Conservation (phyloP, 371 early-diverging fungal species). For the Apophysomyces elegans region DNA sequence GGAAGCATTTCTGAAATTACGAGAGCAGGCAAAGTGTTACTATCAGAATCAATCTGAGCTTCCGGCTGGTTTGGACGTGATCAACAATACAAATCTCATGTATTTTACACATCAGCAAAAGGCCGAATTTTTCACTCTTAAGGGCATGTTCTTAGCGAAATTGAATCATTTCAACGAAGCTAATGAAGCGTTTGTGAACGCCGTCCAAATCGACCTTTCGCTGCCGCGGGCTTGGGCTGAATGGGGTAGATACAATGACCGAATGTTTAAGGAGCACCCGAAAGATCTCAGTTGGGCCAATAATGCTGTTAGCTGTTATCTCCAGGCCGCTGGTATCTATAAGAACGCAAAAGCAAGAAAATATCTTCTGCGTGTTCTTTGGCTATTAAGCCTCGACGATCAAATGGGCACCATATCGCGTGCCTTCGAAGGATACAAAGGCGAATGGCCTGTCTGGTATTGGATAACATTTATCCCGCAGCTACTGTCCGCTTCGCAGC, state of each 20-base stretch:
- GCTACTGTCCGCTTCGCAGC: conserved; percentile 77
- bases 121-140: conserved; percentile 97
- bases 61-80: conserved; percentile 94
- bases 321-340: conserved; percentile 93
- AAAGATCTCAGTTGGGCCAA: conserved; percentile 84
- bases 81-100: conserved; percentile 97
- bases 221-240: conserved; percentile 96
- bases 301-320: conserved; percentile 95
- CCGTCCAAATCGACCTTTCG: conserved; percentile 89
- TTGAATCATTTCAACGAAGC: conserved; percentile 89
- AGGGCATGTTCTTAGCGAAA: conserved; percentile 94
- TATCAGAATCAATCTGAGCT: conserved; percentile 85
- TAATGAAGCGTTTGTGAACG: conserved; percentile 91
- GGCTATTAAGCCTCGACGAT: conserved; percentile 93
- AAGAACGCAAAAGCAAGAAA: conserved; percentile 89
- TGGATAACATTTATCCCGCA: conserved; percentile 99
- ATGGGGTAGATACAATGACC: conserved; percentile 96
- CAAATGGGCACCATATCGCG: conserved; percentile 73
- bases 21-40: conserved; percentile 99
- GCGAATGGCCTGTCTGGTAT: conserved; percentile 94
- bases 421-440: conserved; percentile 88
- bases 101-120: conserved; percentile 94
- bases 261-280: conserved; percentile 83
- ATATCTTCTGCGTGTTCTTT: conserved; percentile 90
- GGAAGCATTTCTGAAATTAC: conserved; percentile 97